Evolutionary conservation across 805 yeast species (phyloP), one percentile per base, ranked within the genome.

Genomic region (Ogataea zsoltii): DNA sequence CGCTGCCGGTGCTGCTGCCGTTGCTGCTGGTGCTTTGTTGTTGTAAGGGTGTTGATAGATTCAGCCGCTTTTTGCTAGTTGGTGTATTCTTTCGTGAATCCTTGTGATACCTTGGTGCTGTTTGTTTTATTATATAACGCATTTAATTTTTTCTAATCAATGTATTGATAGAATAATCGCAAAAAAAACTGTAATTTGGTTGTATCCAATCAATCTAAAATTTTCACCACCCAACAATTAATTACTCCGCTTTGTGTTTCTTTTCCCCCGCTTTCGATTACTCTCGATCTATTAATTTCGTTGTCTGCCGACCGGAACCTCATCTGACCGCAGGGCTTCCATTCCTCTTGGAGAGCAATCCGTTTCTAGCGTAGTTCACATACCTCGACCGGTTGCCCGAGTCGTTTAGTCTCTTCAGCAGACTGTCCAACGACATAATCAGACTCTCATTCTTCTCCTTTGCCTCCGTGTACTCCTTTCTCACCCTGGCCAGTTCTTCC

Each of bases 11-110:
- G 66, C 63, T 44, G 66, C 63, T 42, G 63, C 65, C 42, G 48
- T 62, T 30, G 67, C 66, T 47, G 67, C 67, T 23, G 67, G 67
- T 62, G 67, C 67, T 56, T 56, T 63, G 51, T 55, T 63, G 45
- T 56, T 63, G 53, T 63, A 61, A 63, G 59, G 37, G n/a, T 4
- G 38, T 33, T 23, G 38, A 33, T 41, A 19, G 33, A 23, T 41
- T 26, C 32, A 19, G 17, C 32, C 23, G 36, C 25, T 25, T 40
- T 25, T 40, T 40, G 38, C 45, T 33, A 38, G 23, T 32, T 26
- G 32, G 40, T 40, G 38, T 14, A 30, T 38, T 37, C 30, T 33
- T 23, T 30, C 29, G 42, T 34, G 33, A 33, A 34, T n/a, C 34
- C 38, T 35, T 33, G 30, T 44, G 31, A 40, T 42, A 41, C 29